Evolutionary conservation across 371 early-diverging fungal species (phyloP).

Genomic region (Mortierella sp.): DNA sequence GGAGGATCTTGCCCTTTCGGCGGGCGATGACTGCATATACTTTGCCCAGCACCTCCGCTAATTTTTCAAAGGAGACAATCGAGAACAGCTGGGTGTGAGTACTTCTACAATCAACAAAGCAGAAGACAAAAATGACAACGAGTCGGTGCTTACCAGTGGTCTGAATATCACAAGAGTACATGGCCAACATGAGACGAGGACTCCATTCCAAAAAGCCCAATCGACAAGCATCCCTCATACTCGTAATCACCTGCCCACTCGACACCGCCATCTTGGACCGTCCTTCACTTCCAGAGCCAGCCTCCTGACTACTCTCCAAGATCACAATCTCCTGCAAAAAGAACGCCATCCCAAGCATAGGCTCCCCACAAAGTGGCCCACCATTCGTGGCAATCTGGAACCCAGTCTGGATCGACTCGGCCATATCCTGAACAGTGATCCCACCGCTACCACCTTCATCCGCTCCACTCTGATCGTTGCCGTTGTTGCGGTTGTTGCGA

Average conservation of each 20-base stretch:
- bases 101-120: neutral
- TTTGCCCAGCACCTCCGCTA: constrained; percentile 93
- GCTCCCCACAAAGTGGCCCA: constrained; percentile 97
- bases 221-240: constrained; percentile 86
- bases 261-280: constrained; percentile 68
- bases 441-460: constrained; percentile 9
- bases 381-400: constrained; percentile 94
- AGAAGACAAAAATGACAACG: neutral
- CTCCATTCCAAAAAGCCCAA: constrained; percentile 94
- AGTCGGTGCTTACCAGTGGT: constrained; percentile 77
- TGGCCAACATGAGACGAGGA: constrained; percentile 93
- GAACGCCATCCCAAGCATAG: constrained; percentile 90
- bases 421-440: constrained; percentile 71
- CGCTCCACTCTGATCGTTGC: neutral
- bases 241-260: constrained; percentile 91
- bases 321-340: constrained; percentile 81
- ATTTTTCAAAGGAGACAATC: neutral
- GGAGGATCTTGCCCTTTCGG: constrained; percentile 89
- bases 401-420: constrained; percentile 87
- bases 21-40: constrained; percentile 94
- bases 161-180: constrained; percentile 97
- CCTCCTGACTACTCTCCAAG: constrained; percentile 56
- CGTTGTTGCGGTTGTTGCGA: constrained; percentile 20
- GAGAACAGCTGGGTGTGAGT: neutral
- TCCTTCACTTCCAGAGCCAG: constrained; percentile 43